A percentile compares a stretch with the other conserved stretches of the same genome.
Conservation (phyloP, 768 basidiomycete genomes). For the Serendipita indica region DNA sequence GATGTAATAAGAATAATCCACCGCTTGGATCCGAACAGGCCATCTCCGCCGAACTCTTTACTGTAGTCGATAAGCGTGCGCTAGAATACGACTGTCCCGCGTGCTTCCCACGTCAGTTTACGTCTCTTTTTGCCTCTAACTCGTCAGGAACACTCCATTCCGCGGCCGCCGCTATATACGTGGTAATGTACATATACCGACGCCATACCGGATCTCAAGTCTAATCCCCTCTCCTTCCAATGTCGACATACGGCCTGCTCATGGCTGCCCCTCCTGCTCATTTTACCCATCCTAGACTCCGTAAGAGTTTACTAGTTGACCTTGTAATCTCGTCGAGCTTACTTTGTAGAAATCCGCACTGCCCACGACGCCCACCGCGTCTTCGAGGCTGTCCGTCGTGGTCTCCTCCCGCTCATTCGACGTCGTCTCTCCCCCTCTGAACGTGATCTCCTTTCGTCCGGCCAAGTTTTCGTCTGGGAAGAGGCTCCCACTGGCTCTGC, state of each 20-base stretch:
- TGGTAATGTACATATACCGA: too few species aligned
- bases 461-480: conserved; percentile 77
- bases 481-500: conserved; percentile 31
- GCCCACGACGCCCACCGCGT: conserved; percentile 65
- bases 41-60: too few species aligned
- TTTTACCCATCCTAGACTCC: conserved; percentile 5
- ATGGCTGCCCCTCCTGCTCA: not conserved
- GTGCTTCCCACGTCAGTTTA: too few species aligned
- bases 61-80: too few species aligned
- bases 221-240: not conserved
- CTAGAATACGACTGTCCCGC: too few species aligned
- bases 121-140: too few species aligned
- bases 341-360: conserved; percentile 49
- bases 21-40: too few species aligned
- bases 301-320: not conserved
- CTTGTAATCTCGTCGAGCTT: not conserved
- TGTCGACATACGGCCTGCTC: not conserved
- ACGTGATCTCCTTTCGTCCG: conserved; percentile 51
- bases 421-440: conserved; percentile 55
- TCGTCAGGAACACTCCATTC: too few species aligned
- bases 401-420: conserved; percentile 53
- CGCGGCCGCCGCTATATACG: too few species aligned
- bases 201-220: too few species aligned
- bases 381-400: conserved; percentile 59
- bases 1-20: too few species aligned